phyloP scores from a whole-genome alignment of 1,284 basidiomycete species.

The Taiwanofungus camphoratus region DNA sequence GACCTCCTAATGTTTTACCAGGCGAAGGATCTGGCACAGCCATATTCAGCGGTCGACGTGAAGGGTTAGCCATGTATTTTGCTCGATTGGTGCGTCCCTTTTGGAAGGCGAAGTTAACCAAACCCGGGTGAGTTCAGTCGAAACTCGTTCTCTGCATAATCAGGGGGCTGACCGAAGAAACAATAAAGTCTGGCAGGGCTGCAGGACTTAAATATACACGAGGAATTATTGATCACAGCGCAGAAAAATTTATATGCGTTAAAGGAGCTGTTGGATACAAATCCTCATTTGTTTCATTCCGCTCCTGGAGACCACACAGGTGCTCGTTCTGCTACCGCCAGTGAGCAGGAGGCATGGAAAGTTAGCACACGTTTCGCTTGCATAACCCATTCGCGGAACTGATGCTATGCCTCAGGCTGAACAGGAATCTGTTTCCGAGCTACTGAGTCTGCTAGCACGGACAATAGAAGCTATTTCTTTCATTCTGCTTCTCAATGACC shows the following conservation, averaged over 20 bases:
- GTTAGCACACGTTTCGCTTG: conserved; percentile 30
- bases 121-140: conserved; percentile 40
- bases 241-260: conserved; percentile 79
- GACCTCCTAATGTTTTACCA: conserved; percentile 18
- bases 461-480: conserved; percentile 93
- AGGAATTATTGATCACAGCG: conserved; percentile 57
- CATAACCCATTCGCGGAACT: conserved; percentile 3
- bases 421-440: conserved; percentile 70
- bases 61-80: conserved; percentile 87
- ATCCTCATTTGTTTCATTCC: conserved; percentile 76
- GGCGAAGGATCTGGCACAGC: conserved; percentile 70
- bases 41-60: conserved; percentile 82
- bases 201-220: conserved; percentile 56
- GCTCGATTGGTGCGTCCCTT: conserved; percentile 81
- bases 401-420: conserved; percentile 54
- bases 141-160: conserved; percentile 1
- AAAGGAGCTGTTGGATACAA: conserved; percentile 71
- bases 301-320: conserved; percentile 59
- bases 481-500: conserved; percentile 87
- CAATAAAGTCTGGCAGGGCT: conserved; percentile 35
- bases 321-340: conserved; percentile 45
- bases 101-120: conserved; percentile 80
- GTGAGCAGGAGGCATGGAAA: conserved; percentile 82
- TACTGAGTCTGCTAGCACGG: conserved; percentile 71
- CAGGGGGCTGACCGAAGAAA: conserved; percentile 11